Conservation (phyloP, 2,329 filamentous ascomycete species). For the Fusarium virguliforme region DNA sequence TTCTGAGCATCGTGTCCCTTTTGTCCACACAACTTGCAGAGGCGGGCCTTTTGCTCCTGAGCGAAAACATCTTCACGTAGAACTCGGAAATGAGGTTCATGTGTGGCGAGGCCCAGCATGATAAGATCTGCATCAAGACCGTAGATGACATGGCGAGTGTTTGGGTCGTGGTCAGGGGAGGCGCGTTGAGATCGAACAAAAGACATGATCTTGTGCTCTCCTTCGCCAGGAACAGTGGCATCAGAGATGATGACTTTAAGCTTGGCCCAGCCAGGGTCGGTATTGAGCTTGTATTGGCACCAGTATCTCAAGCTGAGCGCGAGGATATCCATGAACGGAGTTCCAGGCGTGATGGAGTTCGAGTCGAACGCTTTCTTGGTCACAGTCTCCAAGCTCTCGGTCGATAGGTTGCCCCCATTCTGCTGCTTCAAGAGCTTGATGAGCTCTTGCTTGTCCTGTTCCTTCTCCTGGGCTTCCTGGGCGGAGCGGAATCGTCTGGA, state of each 20-base stretch:
- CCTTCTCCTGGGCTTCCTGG: slow-evolving; percentile 94
- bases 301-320: slow-evolving; percentile 93
- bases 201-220: slow-evolving; percentile 99
- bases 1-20: slow-evolving; percentile 91
- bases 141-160: slow-evolving; percentile 98
- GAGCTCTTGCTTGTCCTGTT: slow-evolving; percentile 90
- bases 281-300: slow-evolving; percentile 98
- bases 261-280: slow-evolving; percentile 94
- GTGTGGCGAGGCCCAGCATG: slow-evolving; percentile 96
- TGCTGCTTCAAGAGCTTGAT: slow-evolving; percentile 87
- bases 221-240: slow-evolving; percentile 96
- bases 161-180: slow-evolving; percentile 92
- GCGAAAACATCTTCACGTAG: slow-evolving; percentile 97
- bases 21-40: slow-evolving; percentile 92
- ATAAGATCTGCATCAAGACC: slow-evolving; percentile 98
- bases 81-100: slow-evolving; percentile 97
- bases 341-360: slow-evolving; percentile 91
- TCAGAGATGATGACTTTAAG: slow-evolving; percentile 99
- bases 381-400: slow-evolving; percentile 73
- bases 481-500: slow-evolving; percentile 95
- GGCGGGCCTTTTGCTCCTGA: slow-evolving; percentile 85
- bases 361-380: slow-evolving; percentile 94
- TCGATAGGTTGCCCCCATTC: slow-evolving; percentile 75
- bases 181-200: slow-evolving; percentile 95
- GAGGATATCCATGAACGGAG: slow-evolving; percentile 98